Evolutionary conservation across 345 rosid species (phyloP), one percentile per base, ranked within the genome.

Genomic region (Gossypium longicalyx): DNA sequence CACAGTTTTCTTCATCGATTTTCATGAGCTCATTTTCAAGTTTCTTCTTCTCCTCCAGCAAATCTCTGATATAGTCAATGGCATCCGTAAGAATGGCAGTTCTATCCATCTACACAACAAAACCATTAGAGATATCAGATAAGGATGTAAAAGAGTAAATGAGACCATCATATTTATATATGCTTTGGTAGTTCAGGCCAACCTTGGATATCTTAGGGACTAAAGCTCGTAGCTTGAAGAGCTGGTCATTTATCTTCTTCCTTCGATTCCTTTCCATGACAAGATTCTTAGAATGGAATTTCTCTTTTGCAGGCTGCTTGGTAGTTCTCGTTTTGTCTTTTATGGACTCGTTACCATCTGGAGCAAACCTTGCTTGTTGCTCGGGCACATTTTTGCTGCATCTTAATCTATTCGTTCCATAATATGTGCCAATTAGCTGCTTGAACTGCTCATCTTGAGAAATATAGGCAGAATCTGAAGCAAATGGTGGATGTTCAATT

Each of bases 201-300:
- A 95, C 99, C 94, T 95, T 93, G 79, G 98, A 77, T 78, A 93
- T 87, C 49, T 88, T 91, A 51, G 97, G 99, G 69, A 90, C 98
- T 15, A 86, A 64, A 27, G 92, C 76, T 11, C 97, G 89, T 58
- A 95, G 77, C 66, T 91, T 72, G 66, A 65, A 78, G 29, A 95
- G 81, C 6, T 85, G 84, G 16, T 87, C 86, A 29, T 83, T 89
- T 10, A 95, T 84, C 79, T 81, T 85, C 54, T 67, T 77, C 83
- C 98, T 90, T 76, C 99, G 85, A 12, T 85, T 93, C 78, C 98
- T 89, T 81, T 95, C 98, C 0, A 91, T 80, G 52, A 85, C 57
- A 82, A 93, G 92, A 86, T 95, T 91, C 90, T 91, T 93, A 0
- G 98, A 87, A 17, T 80, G 80, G 75, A 48, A 81, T 16, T 76